phyloP scores from a whole-genome alignment of 176 grass and related monocot genomes.

The Thalia dealbata region DNA sequence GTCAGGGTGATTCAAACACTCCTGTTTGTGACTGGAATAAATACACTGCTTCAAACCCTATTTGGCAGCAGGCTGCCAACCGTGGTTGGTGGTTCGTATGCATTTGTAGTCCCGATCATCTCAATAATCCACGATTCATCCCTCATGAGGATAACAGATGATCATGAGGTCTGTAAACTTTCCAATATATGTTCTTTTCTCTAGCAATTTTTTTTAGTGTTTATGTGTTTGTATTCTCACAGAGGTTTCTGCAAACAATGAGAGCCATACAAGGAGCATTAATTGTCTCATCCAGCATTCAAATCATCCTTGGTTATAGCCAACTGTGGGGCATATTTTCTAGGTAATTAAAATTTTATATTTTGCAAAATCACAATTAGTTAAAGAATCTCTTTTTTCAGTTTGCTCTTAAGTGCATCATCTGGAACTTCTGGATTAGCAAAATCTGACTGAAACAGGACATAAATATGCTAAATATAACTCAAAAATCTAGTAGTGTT shows the following conservation, averaged over 20 bases:
- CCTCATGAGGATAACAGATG: slow-evolving; percentile 37
- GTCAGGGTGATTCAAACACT: slow-evolving; percentile 90
- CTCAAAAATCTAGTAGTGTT: neutral
- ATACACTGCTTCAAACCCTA: slow-evolving; percentile 86
- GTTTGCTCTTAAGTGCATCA: neutral
- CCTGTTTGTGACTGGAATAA: slow-evolving; percentile 87
- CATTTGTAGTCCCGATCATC: slow-evolving; percentile 72
- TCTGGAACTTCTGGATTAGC: neutral
- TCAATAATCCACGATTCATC: slow-evolving; percentile 77
- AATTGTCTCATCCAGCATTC: slow-evolving; percentile 95
- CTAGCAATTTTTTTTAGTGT: neutral
- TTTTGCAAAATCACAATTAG: too few relatives aligned
- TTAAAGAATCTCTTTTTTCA: too few relatives aligned
- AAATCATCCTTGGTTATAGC: slow-evolving; percentile 97
- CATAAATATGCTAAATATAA: neutral
- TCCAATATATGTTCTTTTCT: too few relatives aligned
- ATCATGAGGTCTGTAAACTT: slow-evolving; percentile 38
- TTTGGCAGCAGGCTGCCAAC: slow-evolving; percentile 86
- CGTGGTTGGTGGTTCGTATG: slow-evolving; percentile 73
- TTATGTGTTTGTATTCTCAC: slow-evolving; percentile 6
- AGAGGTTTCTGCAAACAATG: slow-evolving; percentile 97
- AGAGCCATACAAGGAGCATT: slow-evolving; percentile 86
- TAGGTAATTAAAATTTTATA: slow-evolving; percentile 30
- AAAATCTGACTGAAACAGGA: neutral
- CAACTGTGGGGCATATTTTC: slow-evolving; percentile 98